Evolutionary conservation across 805 yeast genomes (phyloP).

Genomic region (Metschnikowia cubensis): DNA sequence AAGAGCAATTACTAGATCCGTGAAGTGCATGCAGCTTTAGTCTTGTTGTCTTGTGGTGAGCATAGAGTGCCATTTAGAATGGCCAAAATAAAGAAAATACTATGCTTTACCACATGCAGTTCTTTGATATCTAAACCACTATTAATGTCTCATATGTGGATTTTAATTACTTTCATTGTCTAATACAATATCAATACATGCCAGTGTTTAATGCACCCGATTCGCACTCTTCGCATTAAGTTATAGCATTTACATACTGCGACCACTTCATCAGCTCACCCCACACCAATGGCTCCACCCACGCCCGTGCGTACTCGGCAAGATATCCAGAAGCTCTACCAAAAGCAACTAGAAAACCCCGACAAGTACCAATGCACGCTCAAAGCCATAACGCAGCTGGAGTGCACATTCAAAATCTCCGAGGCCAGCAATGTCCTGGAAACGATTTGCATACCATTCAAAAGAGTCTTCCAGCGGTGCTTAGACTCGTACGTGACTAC

Average conservation of each 20-base stretch:
- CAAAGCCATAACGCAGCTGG: constrained; percentile 36
- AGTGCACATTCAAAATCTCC: constrained; percentile 37
- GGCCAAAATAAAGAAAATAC: too few species aligned
- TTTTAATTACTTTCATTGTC: not conserved
- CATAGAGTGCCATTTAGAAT: not conserved
- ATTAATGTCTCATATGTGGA: not conserved
- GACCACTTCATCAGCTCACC: not conserved
- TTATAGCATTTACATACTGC: not conserved
- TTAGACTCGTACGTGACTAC: constrained; percentile 21
- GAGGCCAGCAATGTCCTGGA: constrained; percentile 25
- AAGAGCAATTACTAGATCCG: too few species aligned
- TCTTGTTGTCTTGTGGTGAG: not conserved
- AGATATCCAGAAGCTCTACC: constrained; percentile 27
- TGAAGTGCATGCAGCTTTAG: too few species aligned
- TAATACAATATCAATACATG: too few species aligned
- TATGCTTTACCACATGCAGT: too few species aligned
- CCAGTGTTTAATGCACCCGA: too few species aligned
- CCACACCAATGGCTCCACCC: constrained; percentile 39
- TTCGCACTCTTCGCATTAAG: constrained; percentile 1
- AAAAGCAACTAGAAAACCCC: constrained; percentile 26
- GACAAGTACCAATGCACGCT: constrained; percentile 31
- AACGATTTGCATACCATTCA: constrained; percentile 42
- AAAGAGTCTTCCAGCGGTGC: constrained; percentile 40
- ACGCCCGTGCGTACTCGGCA: constrained; percentile 34
- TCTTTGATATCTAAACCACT: too few species aligned